Base-by-base conservation (phyloP, 1,284 basidiomycete genomes). In the Coniophora puteana region DNA sequence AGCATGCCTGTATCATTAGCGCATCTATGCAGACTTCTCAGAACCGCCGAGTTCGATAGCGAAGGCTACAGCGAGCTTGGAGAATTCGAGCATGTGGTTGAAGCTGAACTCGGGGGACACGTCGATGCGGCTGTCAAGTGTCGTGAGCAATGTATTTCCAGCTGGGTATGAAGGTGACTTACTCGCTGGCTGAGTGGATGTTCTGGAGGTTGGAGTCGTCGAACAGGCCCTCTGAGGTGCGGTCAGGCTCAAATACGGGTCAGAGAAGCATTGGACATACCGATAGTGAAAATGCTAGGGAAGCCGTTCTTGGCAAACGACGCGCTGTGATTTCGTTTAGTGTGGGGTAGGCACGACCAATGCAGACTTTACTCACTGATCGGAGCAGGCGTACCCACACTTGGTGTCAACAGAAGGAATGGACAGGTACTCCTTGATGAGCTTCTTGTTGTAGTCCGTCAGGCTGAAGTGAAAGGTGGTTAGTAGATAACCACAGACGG, bases 381-480 rank as follows among this genome's bases (percentile, higher is more conserved):
- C 95, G 48, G 87, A 91, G 69, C 93, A 97, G 14, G 92, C 93
- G 60, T 98, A 98, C 23, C 93, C 92, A 63, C 93, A 94, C 71
- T 88, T 70, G 38, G 88, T 90, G 67, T 84, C 77, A 17, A 76
- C 83, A 51, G 74, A 89, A 23, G 87, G 87, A 51, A 90, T 88
- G 53, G 77, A 71, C 38, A 89, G 76, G 61, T 98, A 98, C 42
- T 72, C 61, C 21, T 87, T 76, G 4, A 95, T 79, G 21, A 90
- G 69, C 44, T 74, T 62, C 65, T 80, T 85, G 64, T 97, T 84
- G 65, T 89, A 89, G 30, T 76, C 65, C 5, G 93, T 95, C 49
- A 90, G 66, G 45, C 85, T 89, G 55, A 31, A 11, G 18, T 31
- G 16, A 31, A 31, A 16, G 29, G 16, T 16, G 16, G 16, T 18